Conservation (phyloP, 1,284 basidiomycete species). For the Microbotryum saponariae region DNA sequence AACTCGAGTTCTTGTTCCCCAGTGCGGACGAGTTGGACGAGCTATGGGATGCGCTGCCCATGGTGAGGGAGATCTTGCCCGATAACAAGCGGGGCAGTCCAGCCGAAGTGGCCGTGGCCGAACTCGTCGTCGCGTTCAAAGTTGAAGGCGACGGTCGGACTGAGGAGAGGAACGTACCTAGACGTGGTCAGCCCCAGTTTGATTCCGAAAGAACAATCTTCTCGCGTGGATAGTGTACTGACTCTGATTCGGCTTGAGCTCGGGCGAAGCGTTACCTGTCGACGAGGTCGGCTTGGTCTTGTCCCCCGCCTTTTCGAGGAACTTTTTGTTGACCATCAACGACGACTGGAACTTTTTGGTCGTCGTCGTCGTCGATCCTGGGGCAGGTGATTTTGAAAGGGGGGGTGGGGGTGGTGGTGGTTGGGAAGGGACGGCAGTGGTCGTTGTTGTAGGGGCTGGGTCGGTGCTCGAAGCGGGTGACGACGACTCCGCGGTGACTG, state of each 20-base stretch:
- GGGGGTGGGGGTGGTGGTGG: no score
- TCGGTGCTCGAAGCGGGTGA: background rate
- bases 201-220: no score
- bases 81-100: constrained; percentile 28
- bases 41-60: constrained; percentile 38
- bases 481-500: background rate
- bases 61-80: constrained; percentile 41
- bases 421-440: background rate
- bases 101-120: no score
- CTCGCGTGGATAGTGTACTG: no score
- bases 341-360: constrained; percentile 57
- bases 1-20: no score
- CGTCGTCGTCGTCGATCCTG: constrained; percentile 1
- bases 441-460: background rate
- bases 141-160: no score
- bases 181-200: no score
- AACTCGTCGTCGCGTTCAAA: no score
- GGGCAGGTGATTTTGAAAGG: no score
- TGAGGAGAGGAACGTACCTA: no score
- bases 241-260: constrained; percentile 11
- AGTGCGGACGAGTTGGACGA: background rate
- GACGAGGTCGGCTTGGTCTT: constrained; percentile 16
- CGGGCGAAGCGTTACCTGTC: background rate
- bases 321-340: constrained; percentile 87
- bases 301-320: constrained; percentile 66